Evolutionary conservation across 805 yeast species (phyloP).

Genomic region (Sungouiozyma ichnusensis): DNA sequence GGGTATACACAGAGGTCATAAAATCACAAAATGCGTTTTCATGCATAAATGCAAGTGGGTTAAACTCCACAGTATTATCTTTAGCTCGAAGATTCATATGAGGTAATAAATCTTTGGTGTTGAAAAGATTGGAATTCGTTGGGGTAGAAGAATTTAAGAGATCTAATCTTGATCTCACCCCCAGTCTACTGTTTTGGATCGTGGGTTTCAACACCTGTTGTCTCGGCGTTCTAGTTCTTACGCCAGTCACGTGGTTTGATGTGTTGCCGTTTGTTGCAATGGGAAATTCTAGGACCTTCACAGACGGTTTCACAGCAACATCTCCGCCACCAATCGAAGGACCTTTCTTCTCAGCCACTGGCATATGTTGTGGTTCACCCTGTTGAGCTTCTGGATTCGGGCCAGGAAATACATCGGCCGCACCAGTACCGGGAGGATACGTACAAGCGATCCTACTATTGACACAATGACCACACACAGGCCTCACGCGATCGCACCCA

Average conservation of each 20-base stretch:
- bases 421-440: constrained; percentile 17
- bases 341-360: neutral
- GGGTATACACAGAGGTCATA: constrained; percentile 11
- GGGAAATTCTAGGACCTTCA: constrained; percentile 4
- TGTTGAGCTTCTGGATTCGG: neutral
- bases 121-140: neutral
- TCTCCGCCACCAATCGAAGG: neutral
- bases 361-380: neutral
- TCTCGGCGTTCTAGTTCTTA: neutral
- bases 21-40: constrained; percentile 7
- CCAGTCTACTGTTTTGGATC: neutral
- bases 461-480: constrained; percentile 36
- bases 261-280: constrained; percentile 11
- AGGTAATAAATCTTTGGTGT: neutral
- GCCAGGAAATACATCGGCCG: neutral
- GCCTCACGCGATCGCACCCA: constrained; percentile 40
- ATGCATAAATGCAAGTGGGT: neutral
- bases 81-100: constrained; percentile 1
- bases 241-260: constrained; percentile 7
- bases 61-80: neutral
- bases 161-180: neutral
- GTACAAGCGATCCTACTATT: constrained; percentile 14
- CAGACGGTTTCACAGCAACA: neutral
- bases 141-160: neutral
- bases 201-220: neutral